Evolutionary conservation across 768 basidiomycete species (phyloP), one percentile per base, ranked within the genome.

Genomic region (Russula earlei): DNA sequence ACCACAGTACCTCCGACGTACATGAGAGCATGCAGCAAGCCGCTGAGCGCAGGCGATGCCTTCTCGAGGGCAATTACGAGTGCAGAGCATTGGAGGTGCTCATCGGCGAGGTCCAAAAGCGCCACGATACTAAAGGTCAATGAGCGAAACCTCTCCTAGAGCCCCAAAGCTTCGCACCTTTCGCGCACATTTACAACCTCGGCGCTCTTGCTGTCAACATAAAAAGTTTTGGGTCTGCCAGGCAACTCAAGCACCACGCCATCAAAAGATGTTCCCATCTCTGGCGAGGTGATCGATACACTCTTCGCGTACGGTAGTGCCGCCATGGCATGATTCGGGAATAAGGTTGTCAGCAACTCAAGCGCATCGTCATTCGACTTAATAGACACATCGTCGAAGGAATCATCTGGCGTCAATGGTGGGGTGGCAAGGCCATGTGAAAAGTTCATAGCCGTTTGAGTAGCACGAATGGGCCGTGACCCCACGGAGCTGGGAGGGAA

Each of bases 1-100:
- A 94, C 83, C 51, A 94, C 85, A 48, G 78, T 80, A 53, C 88
- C 91, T 60, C 91, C 91, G 50, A 93, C 87, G 70, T 94, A 94
- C 87, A 94, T 89, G 60, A 94, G 77, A 48, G 91, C 86, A 66
- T 94, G 92, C 36, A 94, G 74, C 54, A 92, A 74, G 64, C 82
- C 80, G 62, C 84, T 79, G 52, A 93, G 76, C 52, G 77, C 79
- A 17, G 81, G 78, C 40, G 83, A 85, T 0, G 82, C 76, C 63
- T 85, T 80, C 68, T 90, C 87, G 53, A 94, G 74, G 36, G 78
- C 85, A 61, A 94, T 90, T 58, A 92, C 78, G 41, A 94, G 77
- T 17, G 85, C 82, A 40, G 79, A 78, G 69, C 90, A 91, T 63
- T 77, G 77, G 41, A 94, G 75, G 54, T 78, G 82, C 69, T 93